Evolutionary conservation across 2,329 filamentous ascomycete genomes (phyloP).

Genomic region (Blastomyces emzantsi): DNA sequence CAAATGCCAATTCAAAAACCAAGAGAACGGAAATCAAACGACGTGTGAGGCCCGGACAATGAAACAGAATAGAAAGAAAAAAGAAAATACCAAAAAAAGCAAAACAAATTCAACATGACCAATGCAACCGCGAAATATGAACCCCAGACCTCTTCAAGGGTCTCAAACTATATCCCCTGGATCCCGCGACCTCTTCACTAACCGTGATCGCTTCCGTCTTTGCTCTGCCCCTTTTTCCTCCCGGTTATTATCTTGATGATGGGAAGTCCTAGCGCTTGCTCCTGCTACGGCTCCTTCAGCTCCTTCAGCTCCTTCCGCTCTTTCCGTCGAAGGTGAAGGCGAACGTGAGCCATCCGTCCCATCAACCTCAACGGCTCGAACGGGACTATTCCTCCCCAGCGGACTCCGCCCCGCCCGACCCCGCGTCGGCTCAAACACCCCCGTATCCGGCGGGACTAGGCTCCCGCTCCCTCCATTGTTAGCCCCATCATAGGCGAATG

Average conservation of each 20-base stretch:
- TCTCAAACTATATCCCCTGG: constrained; percentile 12
- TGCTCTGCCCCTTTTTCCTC: constrained; percentile 7
- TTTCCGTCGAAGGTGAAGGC: too few species aligned
- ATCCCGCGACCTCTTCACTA: constrained; percentile 11
- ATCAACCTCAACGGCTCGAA: constrained; percentile 10
- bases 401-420: constrained; percentile 27
- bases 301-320: neutral
- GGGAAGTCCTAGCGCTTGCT: constrained; percentile 1
- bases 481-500: constrained; percentile 10
- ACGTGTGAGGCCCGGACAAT: neutral
- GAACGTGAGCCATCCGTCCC: neutral
- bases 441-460: constrained; percentile 14
- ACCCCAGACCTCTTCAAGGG: neutral
- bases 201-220: constrained; percentile 10
- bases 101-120: neutral
- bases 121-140: neutral
- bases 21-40: neutral
- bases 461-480: neutral
- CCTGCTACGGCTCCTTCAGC: neutral
- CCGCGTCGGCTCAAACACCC: constrained; percentile 15
- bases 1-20: constrained; percentile 10
- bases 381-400: constrained; percentile 27
- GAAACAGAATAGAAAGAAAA: constrained; percentile 6
- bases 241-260: constrained; percentile 18
- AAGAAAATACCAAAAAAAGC: constrained; percentile 2